These are phyloP conservation scores for Polyporus arcularius DNA, from an alignment of 768 basidiomycete species.

Conservation along the genomic window DNA sequence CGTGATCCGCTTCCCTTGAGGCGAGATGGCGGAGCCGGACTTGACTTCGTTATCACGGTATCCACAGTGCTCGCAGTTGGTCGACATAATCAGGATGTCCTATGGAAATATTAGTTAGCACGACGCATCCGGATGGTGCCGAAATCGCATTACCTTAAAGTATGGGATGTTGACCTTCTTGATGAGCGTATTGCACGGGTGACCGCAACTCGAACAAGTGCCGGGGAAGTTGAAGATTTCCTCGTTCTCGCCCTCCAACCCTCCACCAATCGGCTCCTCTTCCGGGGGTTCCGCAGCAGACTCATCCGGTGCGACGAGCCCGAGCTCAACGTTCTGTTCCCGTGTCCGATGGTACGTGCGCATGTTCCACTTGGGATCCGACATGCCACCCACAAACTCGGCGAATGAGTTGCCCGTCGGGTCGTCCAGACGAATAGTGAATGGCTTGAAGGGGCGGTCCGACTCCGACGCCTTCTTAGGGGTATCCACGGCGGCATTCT, in stretches of 20 bases:
- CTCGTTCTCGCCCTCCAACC: slow-evolving; percentile 57
- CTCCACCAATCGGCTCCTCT: slow-evolving; percentile 22
- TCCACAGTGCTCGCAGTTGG: slow-evolving; percentile 93
- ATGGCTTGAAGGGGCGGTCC: slow-evolving; percentile 61
- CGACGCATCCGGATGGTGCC: no score
- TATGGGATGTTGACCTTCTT: slow-evolving; percentile 96
- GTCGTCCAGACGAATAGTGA: slow-evolving; percentile 88
- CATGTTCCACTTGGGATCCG: slow-evolving; percentile 93
- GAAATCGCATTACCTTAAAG: slow-evolving; percentile 66
- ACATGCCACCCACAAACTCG: slow-evolving; percentile 83
- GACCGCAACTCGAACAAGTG: slow-evolving; percentile 85
- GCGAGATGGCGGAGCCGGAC: slow-evolving; percentile 87
- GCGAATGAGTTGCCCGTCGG: slow-evolving; percentile 97
- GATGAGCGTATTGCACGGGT: slow-evolving; percentile 84
- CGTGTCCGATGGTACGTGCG: slow-evolving; percentile 76
- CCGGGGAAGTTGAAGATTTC: slow-evolving; percentile 91
- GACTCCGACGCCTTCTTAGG: slow-evolving; percentile 36
- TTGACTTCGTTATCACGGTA: slow-evolving; percentile 99
- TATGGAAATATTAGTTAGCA: slow-evolving; percentile 30
- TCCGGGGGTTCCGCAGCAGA: slow-evolving; percentile 16
- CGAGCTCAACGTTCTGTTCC: slow-evolving; percentile 80
- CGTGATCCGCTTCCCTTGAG: slow-evolving; percentile 81
- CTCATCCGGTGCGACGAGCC: slow-evolving; percentile 59
- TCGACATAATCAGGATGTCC: slow-evolving; percentile 98
- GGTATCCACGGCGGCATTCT: slow-evolving; percentile 29